Conservation (phyloP, 2,329 filamentous ascomycete genomes). For the Alternaria sp. region DNA sequence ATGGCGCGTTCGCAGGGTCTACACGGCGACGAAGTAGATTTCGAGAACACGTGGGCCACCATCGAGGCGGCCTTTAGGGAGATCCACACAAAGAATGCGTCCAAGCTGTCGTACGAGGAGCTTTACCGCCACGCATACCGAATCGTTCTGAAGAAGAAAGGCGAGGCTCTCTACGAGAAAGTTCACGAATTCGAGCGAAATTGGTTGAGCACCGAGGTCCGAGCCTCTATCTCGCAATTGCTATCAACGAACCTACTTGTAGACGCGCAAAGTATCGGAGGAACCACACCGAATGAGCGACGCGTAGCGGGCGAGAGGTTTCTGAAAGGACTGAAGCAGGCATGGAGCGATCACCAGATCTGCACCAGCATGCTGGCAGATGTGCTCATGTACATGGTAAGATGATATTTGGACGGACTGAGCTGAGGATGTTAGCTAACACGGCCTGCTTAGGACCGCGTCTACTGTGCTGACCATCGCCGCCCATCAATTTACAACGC, state of each 20-base stretch:
- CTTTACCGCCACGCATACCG: constrained; percentile 94
- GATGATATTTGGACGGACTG: constrained; percentile 19
- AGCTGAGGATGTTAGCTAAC: constrained; percentile 24
- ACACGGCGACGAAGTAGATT: constrained; percentile 71
- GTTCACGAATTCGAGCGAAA: constrained; percentile 81
- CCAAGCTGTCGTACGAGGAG: constrained; percentile 89
- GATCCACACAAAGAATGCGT: constrained; percentile 92
- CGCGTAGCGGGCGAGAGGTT: constrained; percentile 83
- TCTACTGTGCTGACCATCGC: constrained; percentile 75
- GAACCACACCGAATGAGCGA: constrained; percentile 76
- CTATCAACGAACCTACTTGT: constrained; percentile 73
- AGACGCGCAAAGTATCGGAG: constrained; percentile 53
- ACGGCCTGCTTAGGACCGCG: constrained; percentile 67
- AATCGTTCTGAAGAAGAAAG: constrained; percentile 87
- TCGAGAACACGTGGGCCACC: constrained; percentile 82
- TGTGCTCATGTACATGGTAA: constrained; percentile 91
- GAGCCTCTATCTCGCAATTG: constrained; percentile 71
- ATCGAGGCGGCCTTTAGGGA: constrained; percentile 79
- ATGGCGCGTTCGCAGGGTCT: constrained; percentile 57
- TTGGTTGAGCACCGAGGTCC: constrained; percentile 79
- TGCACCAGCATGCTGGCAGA: constrained; percentile 98
- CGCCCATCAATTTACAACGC: constrained; percentile 81
- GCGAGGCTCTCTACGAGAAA: constrained; percentile 77
- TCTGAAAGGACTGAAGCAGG: constrained; percentile 73
- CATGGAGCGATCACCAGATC: constrained; percentile 88